Conservation (phyloP, 2,329 filamentous ascomycete genomes). For the Aspergillus piperis region DNA sequence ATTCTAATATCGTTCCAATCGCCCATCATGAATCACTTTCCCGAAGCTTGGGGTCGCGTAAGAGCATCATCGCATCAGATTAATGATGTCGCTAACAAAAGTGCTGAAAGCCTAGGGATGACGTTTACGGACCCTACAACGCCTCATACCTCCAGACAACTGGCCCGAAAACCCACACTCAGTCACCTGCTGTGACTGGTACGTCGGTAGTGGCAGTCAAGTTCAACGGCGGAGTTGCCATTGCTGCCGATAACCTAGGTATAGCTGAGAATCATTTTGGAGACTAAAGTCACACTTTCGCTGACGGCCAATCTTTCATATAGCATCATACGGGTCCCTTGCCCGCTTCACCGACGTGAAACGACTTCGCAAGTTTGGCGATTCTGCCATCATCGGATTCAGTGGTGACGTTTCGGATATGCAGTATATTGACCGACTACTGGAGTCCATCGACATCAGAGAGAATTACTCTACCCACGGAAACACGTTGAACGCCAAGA, state of each 20-base stretch:
- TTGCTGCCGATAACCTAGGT: constrained; percentile 97
- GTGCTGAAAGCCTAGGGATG: constrained; percentile 78
- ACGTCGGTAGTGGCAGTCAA: constrained; percentile 94
- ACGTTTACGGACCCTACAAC: constrained; percentile 94
- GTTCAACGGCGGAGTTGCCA: constrained; percentile 93
- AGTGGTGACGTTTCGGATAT: constrained; percentile 98
- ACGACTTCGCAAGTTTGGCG: constrained; percentile 86
- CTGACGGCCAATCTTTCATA: constrained; percentile 8
- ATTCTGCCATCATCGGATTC: constrained; percentile 83
- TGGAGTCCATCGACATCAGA: constrained; percentile 80
- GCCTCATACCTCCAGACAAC: constrained; percentile 73
- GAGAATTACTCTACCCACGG: constrained; percentile 73
- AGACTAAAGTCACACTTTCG: not conserved
- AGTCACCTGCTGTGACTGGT: constrained; percentile 90
- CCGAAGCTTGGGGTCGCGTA: constrained; percentile 67
- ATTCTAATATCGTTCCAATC: constrained; percentile 3
- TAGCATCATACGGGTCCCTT: constrained; percentile 95
- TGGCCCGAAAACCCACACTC: constrained; percentile 80
- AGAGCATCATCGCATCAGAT: constrained; percentile 20
- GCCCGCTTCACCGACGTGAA: constrained; percentile 97
- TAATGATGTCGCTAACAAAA: constrained; percentile 40
- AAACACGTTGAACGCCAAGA: constrained; percentile 75
- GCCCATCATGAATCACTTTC: constrained; percentile 63
- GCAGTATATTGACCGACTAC: constrained; percentile 93
- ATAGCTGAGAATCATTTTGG: constrained; percentile 34